Evolutionary conservation across 2,329 filamentous ascomycete genomes (phyloP), one percentile per base, ranked within the genome.

Genomic region (Colletotrichum sp.): DNA sequence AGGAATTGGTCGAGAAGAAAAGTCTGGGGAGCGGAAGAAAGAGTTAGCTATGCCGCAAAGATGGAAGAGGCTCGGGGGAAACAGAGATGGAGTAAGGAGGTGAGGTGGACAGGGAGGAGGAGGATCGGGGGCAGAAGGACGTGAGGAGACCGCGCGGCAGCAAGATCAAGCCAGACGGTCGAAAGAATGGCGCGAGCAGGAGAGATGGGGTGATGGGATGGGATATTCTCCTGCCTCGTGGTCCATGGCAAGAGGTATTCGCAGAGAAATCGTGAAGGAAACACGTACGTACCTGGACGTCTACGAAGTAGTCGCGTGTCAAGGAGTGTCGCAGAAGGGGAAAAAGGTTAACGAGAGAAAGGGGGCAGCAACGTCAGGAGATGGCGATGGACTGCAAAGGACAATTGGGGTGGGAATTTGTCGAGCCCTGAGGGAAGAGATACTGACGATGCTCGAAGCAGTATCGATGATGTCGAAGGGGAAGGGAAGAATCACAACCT

Each of bases 251-350:
- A 48, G 48, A 69, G 28, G 21, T 36, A 18, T 14, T 21, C 7
- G 28, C 16, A 10, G 28, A 30, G 30, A 61, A 38, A 55, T n/a
- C 38, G 21, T n/a, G 32, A 63, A 55, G 56, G 72, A 55, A 59
- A 38, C 36, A 66, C 48, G 52, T 32, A 81, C 80, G 69, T 80
- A 81, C 81, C 78, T 73, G 76, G 69, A 78, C 74, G 73, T 68
- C 70, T 73, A 73, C 63, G 68, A 24, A 75, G 72, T 64, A 78
- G 81, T 84, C 83, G 83, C 84, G 84, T 84, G 80, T 84, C 80
- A 80, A 75, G 80, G 78, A 79, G 80, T 78, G 82, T 80, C 79
- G 81, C 80, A 80, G 77, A 76, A 78, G 76, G 77, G 76, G 55
- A 74, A 74, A 61, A 63, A 74, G 61, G 66, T 34, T 69, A 69